Base-by-base conservation (phyloP, 768 basidiomycete species). In the Cystoderma amianthinum region DNA sequence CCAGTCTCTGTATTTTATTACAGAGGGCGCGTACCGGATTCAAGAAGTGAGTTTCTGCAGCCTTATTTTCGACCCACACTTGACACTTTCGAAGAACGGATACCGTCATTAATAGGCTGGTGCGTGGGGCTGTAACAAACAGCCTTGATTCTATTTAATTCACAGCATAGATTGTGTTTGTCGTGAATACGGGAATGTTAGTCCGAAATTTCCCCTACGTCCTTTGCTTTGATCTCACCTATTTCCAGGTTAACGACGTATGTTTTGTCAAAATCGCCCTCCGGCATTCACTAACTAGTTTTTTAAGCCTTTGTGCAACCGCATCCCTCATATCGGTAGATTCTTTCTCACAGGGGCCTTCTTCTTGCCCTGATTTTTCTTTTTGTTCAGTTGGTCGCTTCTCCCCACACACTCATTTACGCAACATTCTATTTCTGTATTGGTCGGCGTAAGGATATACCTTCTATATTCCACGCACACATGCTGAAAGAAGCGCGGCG, bases 351-450 rank as follows among this genome's bases (percentile, higher is more conserved):
- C n/a, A n/a, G n/a, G n/a, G 25, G 25, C 25, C 25, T 28, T 7
- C 25, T n/a, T n/a, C 25, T 28, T 7, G 25, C 25, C 7, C 25
- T 7, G n/a, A 28, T n/a, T 28, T n/a, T 7, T 28, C 25, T 39
- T 6, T 33, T 13, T 23, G 30, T 3, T 38, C 30, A 67, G 64
- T 48, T 67, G 5, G 44, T 61, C 15, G 71, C 65, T 54, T 74
- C 62, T n/a, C 61, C 51, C 3, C 32, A 57, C 19, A 68, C 68
- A 2, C 62, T 74, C 42, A 57, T 74, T 39, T 78, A 77, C 48
- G 67, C 72, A 7, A 39, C 59, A 2, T 78, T 77, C 54, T 78
- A 73, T 54, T 76, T 73, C 51, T 68, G 64, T 48, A 64, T 75
- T 43, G 73, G 76, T 5, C 64, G 73, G 35, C 44, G 69, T 72